phyloP scores from a whole-genome alignment of 169 alveolate genomes.

The Eimeria zaria region DNA sequence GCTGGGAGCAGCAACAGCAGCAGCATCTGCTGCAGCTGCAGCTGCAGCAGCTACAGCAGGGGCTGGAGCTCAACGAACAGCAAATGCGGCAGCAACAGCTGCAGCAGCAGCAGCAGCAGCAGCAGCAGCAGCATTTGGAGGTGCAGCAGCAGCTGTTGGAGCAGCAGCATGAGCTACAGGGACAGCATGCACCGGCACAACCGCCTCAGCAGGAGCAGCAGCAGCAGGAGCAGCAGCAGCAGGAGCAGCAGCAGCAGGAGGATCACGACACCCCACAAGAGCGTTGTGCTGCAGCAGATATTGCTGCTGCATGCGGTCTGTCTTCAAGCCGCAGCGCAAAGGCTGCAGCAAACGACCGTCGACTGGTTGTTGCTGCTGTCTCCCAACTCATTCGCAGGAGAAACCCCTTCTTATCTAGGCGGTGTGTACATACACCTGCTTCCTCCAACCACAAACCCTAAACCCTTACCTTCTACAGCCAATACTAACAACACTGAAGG shows the following conservation, averaged over 20 bases:
- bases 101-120: too few relatives aligned
- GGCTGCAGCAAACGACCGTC: background rate
- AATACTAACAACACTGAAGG: background rate
- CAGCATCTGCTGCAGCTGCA: background rate
- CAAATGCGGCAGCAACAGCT: too few relatives aligned
- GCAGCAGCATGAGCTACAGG: background rate
- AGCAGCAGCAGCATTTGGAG: too few relatives aligned
- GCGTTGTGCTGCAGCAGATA: background rate
- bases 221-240: background rate
- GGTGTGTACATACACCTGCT: background rate
- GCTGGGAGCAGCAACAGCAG: background rate
- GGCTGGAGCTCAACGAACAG: too few relatives aligned
- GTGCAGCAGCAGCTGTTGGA: too few relatives aligned
- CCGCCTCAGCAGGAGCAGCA: background rate
- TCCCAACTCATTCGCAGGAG: slow-evolving; percentile 4
- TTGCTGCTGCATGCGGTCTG: slow-evolving; percentile 20
- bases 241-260: too few relatives aligned
- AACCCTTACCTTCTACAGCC: background rate
- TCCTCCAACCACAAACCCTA: background rate
- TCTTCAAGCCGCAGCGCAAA: background rate
- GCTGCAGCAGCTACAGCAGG: too few relatives aligned
- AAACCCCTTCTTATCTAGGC: background rate
- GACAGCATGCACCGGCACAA: background rate
- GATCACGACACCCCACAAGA: too few relatives aligned
- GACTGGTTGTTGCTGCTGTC: slow-evolving; percentile 30